Percentiles rank a stretch among this genome's conserved stretches.
Evolutionary conservation across 371 early-diverging fungal genomes (phyloP).

Genomic region (Apophysomyces ossiformis): DNA sequence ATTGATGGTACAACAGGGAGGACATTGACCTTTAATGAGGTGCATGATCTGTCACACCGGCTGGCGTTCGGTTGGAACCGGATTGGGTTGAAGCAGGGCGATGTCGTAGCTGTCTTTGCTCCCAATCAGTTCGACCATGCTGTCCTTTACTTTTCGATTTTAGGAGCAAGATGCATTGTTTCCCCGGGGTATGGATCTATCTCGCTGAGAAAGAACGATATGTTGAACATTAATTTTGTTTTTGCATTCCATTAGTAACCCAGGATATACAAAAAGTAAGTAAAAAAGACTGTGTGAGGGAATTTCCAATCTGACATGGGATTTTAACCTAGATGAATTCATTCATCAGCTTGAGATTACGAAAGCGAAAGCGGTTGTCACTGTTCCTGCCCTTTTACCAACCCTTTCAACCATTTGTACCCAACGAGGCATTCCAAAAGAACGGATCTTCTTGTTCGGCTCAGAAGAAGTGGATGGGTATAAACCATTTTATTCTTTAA

Average conservation of each 20-base stretch:
- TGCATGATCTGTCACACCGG: constrained; percentile 50
- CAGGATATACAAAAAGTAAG: constrained; percentile 48
- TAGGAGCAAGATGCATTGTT: constrained; percentile 43
- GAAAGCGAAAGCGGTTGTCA: constrained; percentile 60
- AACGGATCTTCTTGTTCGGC: constrained; percentile 61
- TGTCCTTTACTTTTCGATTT: constrained; percentile 42
- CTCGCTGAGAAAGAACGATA: not conserved
- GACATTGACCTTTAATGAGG: constrained; percentile 64
- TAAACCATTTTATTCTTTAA: constrained; percentile 17
- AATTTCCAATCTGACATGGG: not conserved
- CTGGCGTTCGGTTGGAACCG: constrained; percentile 70
- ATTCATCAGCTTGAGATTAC: constrained; percentile 73
- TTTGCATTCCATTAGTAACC: constrained; percentile 29
- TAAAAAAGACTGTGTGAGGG: not conserved
- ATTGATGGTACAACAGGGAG: constrained; percentile 65
- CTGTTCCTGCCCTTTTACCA: constrained; percentile 47
- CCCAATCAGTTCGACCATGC: constrained; percentile 65
- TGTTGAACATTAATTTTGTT: not conserved
- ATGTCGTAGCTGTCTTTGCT: constrained; percentile 74
- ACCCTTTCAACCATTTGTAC: constrained; percentile 51
- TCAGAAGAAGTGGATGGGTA: constrained; percentile 32
- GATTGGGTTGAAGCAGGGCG: constrained; percentile 66
- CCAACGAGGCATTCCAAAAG: constrained; percentile 49
- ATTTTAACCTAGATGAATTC: constrained; percentile 56
- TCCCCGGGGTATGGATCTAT: constrained; percentile 37